A percentile compares a stretch with the other conserved stretches of the same genome.
These are phyloP conservation scores for Dryas integrifolia DNA, from an alignment of 331 rosid genomes.

Conservation along the genomic window DNA sequence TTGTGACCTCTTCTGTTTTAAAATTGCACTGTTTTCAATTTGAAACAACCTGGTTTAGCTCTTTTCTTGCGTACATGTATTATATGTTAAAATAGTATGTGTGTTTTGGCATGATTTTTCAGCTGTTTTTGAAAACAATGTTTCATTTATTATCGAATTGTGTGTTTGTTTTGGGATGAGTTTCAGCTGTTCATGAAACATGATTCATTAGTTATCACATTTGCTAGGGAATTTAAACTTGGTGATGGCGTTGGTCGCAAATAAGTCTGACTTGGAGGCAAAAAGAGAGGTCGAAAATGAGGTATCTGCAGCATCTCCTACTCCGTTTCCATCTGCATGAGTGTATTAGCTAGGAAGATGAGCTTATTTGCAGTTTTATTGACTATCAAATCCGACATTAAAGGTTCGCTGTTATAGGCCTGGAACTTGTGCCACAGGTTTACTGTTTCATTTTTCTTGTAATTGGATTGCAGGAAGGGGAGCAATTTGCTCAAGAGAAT, in stretches of 20 bases:
- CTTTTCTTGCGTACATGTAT: neutral
- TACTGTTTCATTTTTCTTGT: neutral
- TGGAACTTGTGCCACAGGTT: neutral
- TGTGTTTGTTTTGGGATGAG: neutral
- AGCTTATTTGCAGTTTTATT: neutral
- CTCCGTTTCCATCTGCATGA: neutral
- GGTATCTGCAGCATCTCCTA: slow-evolving; percentile 36
- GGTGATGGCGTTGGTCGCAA: slow-evolving; percentile 77
- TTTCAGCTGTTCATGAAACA: neutral
- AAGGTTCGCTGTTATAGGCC: neutral
- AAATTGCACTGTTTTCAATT: neutral
- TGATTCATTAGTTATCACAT: neutral
- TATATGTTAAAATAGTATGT: neutral
- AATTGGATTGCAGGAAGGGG: slow-evolving; percentile 55
- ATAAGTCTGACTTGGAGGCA: slow-evolving; percentile 68
- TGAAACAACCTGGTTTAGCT: neutral
- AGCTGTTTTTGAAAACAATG: neutral
- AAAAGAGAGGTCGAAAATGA: slow-evolving; percentile 63
- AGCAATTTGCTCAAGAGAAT: slow-evolving; percentile 68
- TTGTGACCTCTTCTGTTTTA: neutral
- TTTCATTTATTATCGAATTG: neutral
- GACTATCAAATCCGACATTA: neutral
- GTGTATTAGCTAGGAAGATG: neutral
- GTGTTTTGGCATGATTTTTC: neutral
- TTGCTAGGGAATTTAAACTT: slow-evolving; percentile 53